These are phyloP conservation scores for Baorangia bicolor DNA, from an alignment of 768 basidiomycete genomes.

Conservation along the genomic window DNA sequence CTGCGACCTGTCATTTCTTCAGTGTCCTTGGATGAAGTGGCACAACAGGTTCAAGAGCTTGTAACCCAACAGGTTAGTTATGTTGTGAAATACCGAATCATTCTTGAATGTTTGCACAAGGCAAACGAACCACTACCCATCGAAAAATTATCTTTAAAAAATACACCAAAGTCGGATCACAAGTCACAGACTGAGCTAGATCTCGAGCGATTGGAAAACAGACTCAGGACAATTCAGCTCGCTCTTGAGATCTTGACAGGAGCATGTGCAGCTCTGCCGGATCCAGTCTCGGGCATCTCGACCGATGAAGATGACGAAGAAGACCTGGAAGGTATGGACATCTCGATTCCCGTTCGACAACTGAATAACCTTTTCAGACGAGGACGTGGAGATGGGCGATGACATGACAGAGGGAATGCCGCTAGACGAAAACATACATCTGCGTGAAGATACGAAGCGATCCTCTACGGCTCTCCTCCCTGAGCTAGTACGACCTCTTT, in stretches of 20 bases:
- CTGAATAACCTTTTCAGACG: constrained; percentile 40
- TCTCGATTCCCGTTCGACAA: constrained; percentile 10
- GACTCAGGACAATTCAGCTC: constrained; percentile 71
- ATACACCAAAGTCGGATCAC: constrained; percentile 75
- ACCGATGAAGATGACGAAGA: constrained; percentile 35
- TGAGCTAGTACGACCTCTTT: constrained; percentile 63
- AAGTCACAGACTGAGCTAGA: constrained; percentile 65
- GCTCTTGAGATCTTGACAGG: constrained; percentile 89
- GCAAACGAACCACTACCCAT: constrained; percentile 46
- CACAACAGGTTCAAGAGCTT: constrained; percentile 50
- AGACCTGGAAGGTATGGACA: constrained; percentile 36
- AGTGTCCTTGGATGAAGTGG: constrained; percentile 50
- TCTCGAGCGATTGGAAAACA: constrained; percentile 70
- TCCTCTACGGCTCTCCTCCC: constrained; percentile 42
- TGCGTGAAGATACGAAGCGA: constrained; percentile 30
- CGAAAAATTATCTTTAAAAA: constrained; percentile 59
- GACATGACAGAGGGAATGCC: constrained; percentile 26
- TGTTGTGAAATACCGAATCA: not conserved
- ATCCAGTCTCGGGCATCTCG: constrained; percentile 50
- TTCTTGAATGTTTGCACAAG: constrained; percentile 30
- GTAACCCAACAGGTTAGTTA: constrained; percentile 48
- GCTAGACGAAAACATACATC: constrained; percentile 19
- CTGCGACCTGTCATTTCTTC: constrained; percentile 65
- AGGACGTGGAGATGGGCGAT: constrained; percentile 41
- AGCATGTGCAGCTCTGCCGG: constrained; percentile 83